Percentiles rank a stretch among this genome's conserved stretches.
Conservation (phyloP, 768 basidiomycete species). For the Tricholoma saponaceum region DNA sequence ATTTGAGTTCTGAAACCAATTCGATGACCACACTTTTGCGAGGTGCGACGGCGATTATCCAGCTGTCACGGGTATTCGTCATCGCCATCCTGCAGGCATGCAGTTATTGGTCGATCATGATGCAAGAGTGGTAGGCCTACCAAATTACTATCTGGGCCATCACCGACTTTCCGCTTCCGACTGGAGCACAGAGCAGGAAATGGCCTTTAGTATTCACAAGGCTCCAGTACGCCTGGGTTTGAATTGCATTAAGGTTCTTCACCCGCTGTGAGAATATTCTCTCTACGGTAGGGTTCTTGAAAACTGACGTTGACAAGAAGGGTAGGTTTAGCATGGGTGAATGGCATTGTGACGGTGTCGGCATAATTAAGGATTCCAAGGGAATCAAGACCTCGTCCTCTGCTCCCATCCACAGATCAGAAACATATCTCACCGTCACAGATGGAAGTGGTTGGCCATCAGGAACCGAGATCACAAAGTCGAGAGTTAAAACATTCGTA, state of each 20-base stretch:
- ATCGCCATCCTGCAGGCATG: slow-evolving; percentile 49
- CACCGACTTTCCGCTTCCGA: slow-evolving; percentile 76
- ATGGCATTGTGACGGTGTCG: slow-evolving; percentile 48
- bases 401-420: slow-evolving; percentile 91
- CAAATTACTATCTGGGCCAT: slow-evolving; percentile 68
- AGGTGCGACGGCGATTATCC: slow-evolving; percentile 64
- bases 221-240: slow-evolving; percentile 88
- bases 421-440: slow-evolving; percentile 74
- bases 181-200: slow-evolving; percentile 72
- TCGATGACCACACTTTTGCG: slow-evolving; percentile 53
- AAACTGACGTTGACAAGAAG: slow-evolving; percentile 55
- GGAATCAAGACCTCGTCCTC: slow-evolving; percentile 68
- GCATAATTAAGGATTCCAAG: slow-evolving; percentile 75
- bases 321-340: slow-evolving; percentile 70
- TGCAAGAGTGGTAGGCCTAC: slow-evolving; percentile 39
- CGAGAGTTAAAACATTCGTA: slow-evolving; percentile 54
- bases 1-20: slow-evolving; percentile 48
- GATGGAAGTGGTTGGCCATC: slow-evolving; percentile 53
- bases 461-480: slow-evolving; percentile 79
- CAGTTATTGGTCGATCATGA: slow-evolving; percentile 6
- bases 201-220: slow-evolving; percentile 64
- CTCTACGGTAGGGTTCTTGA: slow-evolving; percentile 45
- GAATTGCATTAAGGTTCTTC: slow-evolving; percentile 73
- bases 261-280: slow-evolving; percentile 42
- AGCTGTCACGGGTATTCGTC: slow-evolving; percentile 36